Percentiles rank a stretch among this genome's conserved stretches.
phyloP scores from a whole-genome alignment of 2,329 filamentous ascomycete genomes.

The Alternaria metachromatica region DNA sequence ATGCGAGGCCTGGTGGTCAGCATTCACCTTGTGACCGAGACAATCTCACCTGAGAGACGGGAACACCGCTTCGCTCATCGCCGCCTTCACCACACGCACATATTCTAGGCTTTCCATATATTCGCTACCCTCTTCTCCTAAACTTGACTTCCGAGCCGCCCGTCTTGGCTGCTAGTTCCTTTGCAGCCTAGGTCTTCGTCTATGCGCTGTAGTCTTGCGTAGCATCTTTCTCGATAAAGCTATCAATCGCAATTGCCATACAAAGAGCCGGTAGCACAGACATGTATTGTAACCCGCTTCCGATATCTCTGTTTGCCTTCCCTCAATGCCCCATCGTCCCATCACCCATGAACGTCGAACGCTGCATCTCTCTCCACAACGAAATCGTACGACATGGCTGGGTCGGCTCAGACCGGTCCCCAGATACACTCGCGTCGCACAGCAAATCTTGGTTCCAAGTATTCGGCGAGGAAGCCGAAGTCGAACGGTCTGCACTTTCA shows the following conservation, averaged over 20 bases:
- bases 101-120: too few relatives aligned
- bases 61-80: too few relatives aligned
- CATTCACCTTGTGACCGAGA: too few relatives aligned
- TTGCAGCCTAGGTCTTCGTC: background rate
- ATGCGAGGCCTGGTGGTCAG: too few relatives aligned
- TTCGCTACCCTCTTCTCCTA: background rate
- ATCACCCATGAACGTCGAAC: background rate
- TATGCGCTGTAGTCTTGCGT: background rate
- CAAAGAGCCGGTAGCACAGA: background rate
- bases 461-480: background rate
- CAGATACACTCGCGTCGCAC: background rate
- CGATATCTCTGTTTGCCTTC: background rate
- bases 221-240: background rate
- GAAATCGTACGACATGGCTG: background rate
- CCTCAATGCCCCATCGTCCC: background rate
- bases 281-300: background rate
- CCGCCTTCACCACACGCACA: too few relatives aligned
- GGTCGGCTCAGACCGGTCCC: background rate
- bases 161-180: background rate
- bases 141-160: background rate
- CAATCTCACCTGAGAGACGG: too few relatives aligned
- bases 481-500: background rate
- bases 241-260: background rate
- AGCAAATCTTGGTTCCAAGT: background rate
- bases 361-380: background rate